Base-by-base conservation (phyloP, 306 rosid genomes). In the Casuarina equisetifolia region DNA sequence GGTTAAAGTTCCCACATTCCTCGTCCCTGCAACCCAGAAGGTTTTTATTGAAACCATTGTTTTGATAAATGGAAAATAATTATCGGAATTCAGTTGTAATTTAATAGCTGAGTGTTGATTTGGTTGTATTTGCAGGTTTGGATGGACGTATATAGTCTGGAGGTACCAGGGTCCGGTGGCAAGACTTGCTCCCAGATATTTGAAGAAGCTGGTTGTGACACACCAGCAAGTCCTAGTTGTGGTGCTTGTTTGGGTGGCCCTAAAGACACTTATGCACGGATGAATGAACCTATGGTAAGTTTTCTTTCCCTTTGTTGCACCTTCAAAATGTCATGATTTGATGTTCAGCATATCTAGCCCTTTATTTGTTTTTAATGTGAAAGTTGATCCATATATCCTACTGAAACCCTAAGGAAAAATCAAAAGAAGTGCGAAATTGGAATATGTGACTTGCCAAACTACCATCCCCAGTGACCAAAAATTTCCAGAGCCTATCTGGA, bases 231-330 rank as follows among this genome's bases (percentile, higher is more conserved):
- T 88, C 98, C 98, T 74, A 91, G 85, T 79, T 95, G 98, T 50
- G 97, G 90, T 64, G 98, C 98, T 85, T 95, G 97, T 89, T 81
- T 95, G 88, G 98, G 98, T 77, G 98, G 98, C 76, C 98, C 98
- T 2, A 87, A 81, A 84, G 98, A 92, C 84, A 95, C 97, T 2
- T 90, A 95, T 46, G 98, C 97, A 9, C 96, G 99, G 48, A 70
- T 95, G 90, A 95, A 95, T 66, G 96, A 91, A 82, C 87, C 97
- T 52, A 73, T 38, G 95, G 97, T 82, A 85, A 88, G 89, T 85
- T 49, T 76, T 54, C 6, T 75, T 39, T 58, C 50, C 76, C 57
- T 53, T n/a, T 49, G 32, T 13, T 36, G 77, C 52, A 55, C 74
- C 76, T 17, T 5, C 48, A 53, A n/a, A n/a, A 43, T 15, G 35